A percentile compares a stretch with the other conserved stretches of the same genome.
These are phyloP conservation scores for Penicillium sp. DNA, from an alignment of 2,329 filamentous ascomycete genomes.

Conservation along the genomic window DNA sequence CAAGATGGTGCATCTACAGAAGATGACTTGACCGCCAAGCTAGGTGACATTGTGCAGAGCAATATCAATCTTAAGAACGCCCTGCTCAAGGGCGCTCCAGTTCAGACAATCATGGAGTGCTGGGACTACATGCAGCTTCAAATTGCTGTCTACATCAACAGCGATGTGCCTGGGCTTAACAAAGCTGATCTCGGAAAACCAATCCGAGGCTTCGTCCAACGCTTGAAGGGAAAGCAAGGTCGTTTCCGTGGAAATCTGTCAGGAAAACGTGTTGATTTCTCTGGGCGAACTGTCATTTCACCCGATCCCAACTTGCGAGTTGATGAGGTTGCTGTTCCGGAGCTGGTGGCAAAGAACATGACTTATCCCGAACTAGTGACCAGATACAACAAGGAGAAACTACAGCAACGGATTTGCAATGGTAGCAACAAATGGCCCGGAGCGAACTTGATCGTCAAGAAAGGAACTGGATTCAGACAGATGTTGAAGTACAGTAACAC, in stretches of 20 bases:
- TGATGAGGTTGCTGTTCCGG: conserved; percentile 88
- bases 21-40: conserved; percentile 92
- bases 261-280: conserved; percentile 98
- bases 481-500: conserved; percentile 74
- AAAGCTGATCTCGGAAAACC: conserved; percentile 83
- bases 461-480: conserved; percentile 68
- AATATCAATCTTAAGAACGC: conserved; percentile 84
- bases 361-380: conserved; percentile 92
- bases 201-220: conserved; percentile 90
- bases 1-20: conserved; percentile 93
- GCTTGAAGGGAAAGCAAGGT: conserved; percentile 94
- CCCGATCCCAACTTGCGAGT: conserved; percentile 93
- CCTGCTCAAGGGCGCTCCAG: conserved; percentile 75
- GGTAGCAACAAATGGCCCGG: conserved; percentile 81
- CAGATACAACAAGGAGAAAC: conserved; percentile 78
- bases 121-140: conserved; percentile 97
- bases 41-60: conserved; percentile 94
- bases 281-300: conserved; percentile 93
- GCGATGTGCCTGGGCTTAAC: conserved; percentile 88
- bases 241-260: conserved; percentile 96
- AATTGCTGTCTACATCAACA: conserved; percentile 97
- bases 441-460: conserved; percentile 77
- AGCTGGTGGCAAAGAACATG: conserved; percentile 90
- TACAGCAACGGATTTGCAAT: conserved; percentile 71
- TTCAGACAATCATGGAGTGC: conserved; percentile 92